Base-by-base conservation (phyloP, 2,329 filamentous ascomycete genomes). In the Xylariaceae sp. region DNA sequence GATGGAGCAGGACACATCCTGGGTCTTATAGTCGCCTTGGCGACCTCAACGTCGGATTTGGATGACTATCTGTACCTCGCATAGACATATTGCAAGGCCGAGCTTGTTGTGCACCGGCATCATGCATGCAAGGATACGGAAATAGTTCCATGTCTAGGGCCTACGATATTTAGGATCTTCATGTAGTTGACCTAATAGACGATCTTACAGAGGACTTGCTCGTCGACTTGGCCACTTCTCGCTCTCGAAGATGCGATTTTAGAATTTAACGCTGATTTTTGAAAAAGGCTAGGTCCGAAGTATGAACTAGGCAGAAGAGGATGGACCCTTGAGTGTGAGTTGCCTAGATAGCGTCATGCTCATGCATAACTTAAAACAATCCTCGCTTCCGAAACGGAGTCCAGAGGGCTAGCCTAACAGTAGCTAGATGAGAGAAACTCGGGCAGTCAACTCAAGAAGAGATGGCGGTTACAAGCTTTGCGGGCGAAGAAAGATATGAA, bases 101-200 rank as follows among this genome's bases (percentile, higher is more conserved):
- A 33, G 30, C 35, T 49, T 44, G 41, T 24, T 45, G 41, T 20
- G 37, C 54, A 47, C 42, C 35, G 35, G 30, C 26, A 33, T 36
- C 50, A 55, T 57, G 62, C 62, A 61, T 53, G 58, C 44, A 52
- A 59, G 58, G 64, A 55, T 50, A 48, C 39, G 33, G 42, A 39
- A 40, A 53, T 59, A 59, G 42, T 48, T 44, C 16, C 18, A 49
- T 52, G 33, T 41, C 30, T 20, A 42, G n/a, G 20, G 36, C 53
- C 39, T 44, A 43, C 47, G 50, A 35, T 51, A 44, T 43, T 35
- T 23, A 54, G 47, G 50, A 55, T 50, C 23, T 41, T 36, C 42
- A 42, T 57, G 26, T 21, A 35, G 43, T 58, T 55, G 53, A 48
- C 37, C 33, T 33, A 35, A 24, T 56, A 58, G 41, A 42, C 43